Evolutionary conservation across 139 green algal species (phyloP).

Genomic region (Nannochloris sp.): DNA sequence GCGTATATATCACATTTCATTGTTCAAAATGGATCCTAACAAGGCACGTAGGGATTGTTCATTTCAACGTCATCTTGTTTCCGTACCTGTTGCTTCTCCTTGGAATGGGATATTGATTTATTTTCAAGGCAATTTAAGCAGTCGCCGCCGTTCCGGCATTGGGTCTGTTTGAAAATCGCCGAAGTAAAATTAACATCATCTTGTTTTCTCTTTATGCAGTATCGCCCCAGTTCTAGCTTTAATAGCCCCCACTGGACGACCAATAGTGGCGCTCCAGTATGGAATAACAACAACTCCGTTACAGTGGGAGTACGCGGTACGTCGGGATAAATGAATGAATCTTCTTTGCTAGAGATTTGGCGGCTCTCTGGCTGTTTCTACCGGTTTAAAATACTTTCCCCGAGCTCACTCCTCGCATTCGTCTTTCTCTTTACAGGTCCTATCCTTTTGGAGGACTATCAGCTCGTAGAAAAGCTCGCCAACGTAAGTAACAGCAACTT

Average conservation of each 20-base stretch:
- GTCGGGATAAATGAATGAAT: no score
- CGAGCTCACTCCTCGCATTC: neutral
- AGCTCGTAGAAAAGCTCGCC: conserved; percentile 90
- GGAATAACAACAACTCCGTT: conserved; percentile 89
- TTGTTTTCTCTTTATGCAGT: no score
- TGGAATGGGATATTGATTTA: no score
- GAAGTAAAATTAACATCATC: no score
- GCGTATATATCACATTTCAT: no score
- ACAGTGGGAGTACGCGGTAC: conserved; percentile 62
- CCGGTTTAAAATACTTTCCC: neutral
- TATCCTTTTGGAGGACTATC: conserved; percentile 82
- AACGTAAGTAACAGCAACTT: conserved; percentile 36
- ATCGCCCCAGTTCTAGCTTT: conserved; percentile 27
- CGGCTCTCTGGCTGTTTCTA: neutral
- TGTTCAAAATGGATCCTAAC: no score
- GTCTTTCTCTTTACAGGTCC: conserved; percentile 27
- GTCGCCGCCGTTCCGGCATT: no score
- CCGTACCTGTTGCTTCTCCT: no score
- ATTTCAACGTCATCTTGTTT: no score
- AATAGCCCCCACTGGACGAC: conserved; percentile 80
- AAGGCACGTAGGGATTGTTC: no score
- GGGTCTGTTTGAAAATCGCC: no score
- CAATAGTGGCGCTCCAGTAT: conserved; percentile 83
- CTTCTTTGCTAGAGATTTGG: neutral
- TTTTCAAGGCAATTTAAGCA: no score